Base-by-base conservation (phyloP, 2,329 filamentous ascomycete species). In the Calonectria naviculata region DNA sequence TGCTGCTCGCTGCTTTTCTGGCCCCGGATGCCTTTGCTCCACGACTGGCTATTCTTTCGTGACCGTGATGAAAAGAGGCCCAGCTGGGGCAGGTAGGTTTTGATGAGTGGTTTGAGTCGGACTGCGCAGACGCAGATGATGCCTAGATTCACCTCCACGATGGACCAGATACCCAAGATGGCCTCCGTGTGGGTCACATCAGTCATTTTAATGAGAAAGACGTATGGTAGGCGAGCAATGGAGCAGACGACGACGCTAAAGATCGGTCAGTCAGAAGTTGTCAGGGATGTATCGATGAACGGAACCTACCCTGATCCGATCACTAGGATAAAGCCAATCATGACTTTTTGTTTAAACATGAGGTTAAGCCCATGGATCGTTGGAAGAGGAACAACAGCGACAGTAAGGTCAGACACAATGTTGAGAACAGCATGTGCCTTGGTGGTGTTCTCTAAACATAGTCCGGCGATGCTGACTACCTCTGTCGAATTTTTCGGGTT, bases 101-200 rank as follows among this genome's bases (percentile, higher is more conserved):
- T 68, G 8, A 79, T 41, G 0, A 75, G 75, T 42, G 73, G 76
- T 31, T 71, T 72, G 10, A 79, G 71, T 2, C 73, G 62, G 1
- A 82, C 81, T 4, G 84, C 75, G 68, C 83, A 84, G 42, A 82
- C 77, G 63, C 82, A 82, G n/a, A 84, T 79, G 68, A 84, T 81
- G 70, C 81, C 83, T 34, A 80, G 76, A 24, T 81, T 81, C 41
- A 83, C 80, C 65, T 85, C 83, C n/a, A 82, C 74, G 38, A 84
- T 77, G 8, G 81, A 82, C 81, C 83, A 84, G 41, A 78, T 74
- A 28, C 76, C 76, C 42, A 74, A 70, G 4, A 75, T 61, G 47
- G 78, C 76, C n/a, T 78, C 77, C 68, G 66, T 74, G 74, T 76
- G 80, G 2, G 80, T 81, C 2, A 72, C 73, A 42, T 84, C 83